phyloP scores from a whole-genome alignment of 208 protist species.

The Jaenimonas drosophilae region DNA sequence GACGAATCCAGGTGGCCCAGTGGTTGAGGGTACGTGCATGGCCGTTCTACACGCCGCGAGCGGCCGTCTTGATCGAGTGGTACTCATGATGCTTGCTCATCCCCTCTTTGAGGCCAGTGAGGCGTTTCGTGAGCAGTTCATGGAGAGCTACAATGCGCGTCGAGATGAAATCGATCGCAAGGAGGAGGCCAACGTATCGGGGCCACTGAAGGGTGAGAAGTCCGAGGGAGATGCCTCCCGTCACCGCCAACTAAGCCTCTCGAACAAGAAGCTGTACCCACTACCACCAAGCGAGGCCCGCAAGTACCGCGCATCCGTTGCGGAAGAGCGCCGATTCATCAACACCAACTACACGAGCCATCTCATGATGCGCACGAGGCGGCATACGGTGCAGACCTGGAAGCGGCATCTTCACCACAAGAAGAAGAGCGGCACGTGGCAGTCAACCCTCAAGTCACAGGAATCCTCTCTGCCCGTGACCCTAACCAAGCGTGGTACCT shows the following conservation, averaged over 20 bases:
- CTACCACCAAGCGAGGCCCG: neutral
- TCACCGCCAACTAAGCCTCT: neutral
- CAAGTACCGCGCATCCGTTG: neutral
- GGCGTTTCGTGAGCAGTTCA: constrained; percentile 9
- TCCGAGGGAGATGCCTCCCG: too few relatives aligned
- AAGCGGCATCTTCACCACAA: too few relatives aligned
- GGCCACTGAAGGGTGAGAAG: too few relatives aligned
- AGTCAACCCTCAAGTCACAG: too few relatives aligned
- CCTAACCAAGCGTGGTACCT: neutral
- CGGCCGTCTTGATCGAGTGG: constrained; percentile 38
- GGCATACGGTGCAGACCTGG: neutral
- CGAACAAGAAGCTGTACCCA: neutral
- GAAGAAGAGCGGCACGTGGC: too few relatives aligned
- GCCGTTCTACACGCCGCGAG: constrained; percentile 39
- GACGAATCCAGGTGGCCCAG: constrained; percentile 27
- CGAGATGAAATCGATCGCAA: constrained; percentile 1
- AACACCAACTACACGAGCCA: neutral
- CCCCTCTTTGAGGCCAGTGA: constrained; percentile 6
- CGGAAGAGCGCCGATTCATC: neutral
- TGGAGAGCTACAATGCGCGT: constrained; percentile 10
- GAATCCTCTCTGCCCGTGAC: too few relatives aligned
- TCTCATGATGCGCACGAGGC: neutral
- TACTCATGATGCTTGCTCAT: constrained; percentile 53
- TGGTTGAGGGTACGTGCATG: constrained; percentile 61
- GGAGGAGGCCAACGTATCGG: neutral